Percentiles rank a stretch among this genome's conserved stretches.
Conservation (phyloP, 2,329 filamentous ascomycete species). For the Colletotrichum paranaense region DNA sequence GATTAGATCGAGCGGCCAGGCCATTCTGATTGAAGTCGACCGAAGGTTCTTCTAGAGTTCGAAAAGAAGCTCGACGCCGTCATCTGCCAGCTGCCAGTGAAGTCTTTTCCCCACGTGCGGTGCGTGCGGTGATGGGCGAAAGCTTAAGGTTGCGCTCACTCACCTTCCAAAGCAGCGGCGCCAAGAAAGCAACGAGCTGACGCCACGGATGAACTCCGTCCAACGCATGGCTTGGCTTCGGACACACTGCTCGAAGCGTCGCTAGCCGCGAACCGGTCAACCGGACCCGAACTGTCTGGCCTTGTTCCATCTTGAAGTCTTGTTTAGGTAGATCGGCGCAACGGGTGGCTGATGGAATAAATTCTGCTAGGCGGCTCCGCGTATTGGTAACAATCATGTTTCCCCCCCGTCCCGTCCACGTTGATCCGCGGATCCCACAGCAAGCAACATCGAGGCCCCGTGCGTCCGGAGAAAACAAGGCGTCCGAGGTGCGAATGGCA, state of each 20-base stretch:
- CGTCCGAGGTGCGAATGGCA: not conserved
- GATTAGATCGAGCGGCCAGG: not conserved
- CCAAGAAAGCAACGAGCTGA: not conserved
- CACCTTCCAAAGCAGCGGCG: not conserved
- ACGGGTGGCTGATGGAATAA: not conserved
- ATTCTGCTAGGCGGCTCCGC: not conserved
- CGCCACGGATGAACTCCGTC: not conserved
- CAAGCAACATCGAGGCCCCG: not conserved
- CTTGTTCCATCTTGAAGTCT: not conserved
- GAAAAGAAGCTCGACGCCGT: not conserved
- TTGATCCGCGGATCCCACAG: not conserved
- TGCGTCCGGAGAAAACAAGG: not conserved
- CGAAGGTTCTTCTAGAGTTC: constrained; percentile 1
- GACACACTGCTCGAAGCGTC: constrained; percentile 26
- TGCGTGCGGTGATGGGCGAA: not conserved
- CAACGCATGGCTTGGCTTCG: not conserved
- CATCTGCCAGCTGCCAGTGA: not conserved
- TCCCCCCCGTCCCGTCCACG: not conserved
- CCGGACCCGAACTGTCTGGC: not conserved
- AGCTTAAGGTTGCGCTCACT: constrained; percentile 7
- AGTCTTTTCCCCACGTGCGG: constrained; percentile 5
- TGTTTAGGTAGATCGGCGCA: not conserved
- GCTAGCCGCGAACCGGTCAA: not conserved
- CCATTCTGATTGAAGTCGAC: not conserved
- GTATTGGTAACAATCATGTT: not conserved